Evolutionary conservation across 2,329 filamentous ascomycete species (phyloP), one percentile per base, ranked within the genome.

Genomic region (Thermothelomyces thermophilus): DNA sequence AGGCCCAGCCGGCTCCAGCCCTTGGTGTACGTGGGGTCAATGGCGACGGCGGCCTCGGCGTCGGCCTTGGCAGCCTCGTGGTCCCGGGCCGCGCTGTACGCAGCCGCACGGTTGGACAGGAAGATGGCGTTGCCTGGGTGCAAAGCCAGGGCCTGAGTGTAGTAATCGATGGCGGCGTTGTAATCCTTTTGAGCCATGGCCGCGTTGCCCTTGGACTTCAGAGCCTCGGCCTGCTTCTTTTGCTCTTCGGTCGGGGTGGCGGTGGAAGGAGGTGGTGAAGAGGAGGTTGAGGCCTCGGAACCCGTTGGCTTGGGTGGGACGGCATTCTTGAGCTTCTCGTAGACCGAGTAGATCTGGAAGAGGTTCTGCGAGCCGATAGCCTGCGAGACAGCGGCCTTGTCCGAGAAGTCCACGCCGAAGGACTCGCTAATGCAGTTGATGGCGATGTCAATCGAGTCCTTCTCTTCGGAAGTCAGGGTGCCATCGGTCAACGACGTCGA

Each of bases 141-240:
- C 46, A 96, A 75, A 49, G 80, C 77, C 22, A 98, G 82, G 3
- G 93, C 93, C 68, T 91, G 78, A 22, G 87, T 88, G 77, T 98
- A 98, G 59, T 87, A 75, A 60, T 88, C 83, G 66, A 97, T 89
- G 55, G 93, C 93, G 36, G 73, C 64, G 40, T 75, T 63, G 74
- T 96, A 96, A 70, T 97, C 89, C 74, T 95, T 96, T 67, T 86
- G 81, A 51, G 88, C 85, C 90, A 98, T 97, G 53, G 91, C 89
- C 47, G 88, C 83, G 72, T 98, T 98, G 60, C 93, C 93, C 64
- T 88, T 82, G 52, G 81, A 85, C 75, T 98, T 98, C 61, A 97
- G 76, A 56, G 77, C 77, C 67, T 98, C 93, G 53, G 91, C 91
- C 63, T 93, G 83, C 59, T 86, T 81, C 69, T 87, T 90, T 62